Evolutionary conservation across 2,329 filamentous ascomycete species (phyloP).

Genomic region (Fusarium proliferatum): DNA sequence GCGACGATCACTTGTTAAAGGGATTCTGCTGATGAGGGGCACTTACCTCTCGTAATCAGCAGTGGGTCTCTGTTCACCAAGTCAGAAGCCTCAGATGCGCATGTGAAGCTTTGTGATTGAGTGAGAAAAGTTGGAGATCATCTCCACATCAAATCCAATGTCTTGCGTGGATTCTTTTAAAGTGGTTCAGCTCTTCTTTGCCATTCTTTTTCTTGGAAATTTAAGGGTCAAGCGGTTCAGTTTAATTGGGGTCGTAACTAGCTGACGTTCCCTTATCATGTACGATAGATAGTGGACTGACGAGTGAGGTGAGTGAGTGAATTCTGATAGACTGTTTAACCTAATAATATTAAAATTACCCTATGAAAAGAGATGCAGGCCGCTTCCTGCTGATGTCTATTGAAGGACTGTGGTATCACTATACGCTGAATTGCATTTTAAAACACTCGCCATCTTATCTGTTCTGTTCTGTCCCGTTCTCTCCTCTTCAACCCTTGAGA

Average conservation of each 20-base stretch:
- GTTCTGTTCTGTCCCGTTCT: background rate
- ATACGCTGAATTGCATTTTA: conserved; percentile 18
- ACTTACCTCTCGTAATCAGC: conserved; percentile 30
- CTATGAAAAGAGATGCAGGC: conserved; percentile 37
- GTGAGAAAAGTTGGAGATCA: conserved; percentile 29
- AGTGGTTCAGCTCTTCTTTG: conserved; percentile 31
- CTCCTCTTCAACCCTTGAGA: conserved; percentile 8
- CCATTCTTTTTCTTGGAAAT: conserved; percentile 12
- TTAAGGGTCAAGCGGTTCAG: conserved; percentile 1
- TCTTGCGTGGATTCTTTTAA: conserved; percentile 27
- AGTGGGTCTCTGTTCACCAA: conserved; percentile 24
- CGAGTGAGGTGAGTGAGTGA: background rate
- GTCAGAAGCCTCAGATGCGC: conserved; percentile 10
- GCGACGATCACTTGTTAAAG: conserved; percentile 18
- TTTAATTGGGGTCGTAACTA: background rate
- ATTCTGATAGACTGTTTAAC: background rate
- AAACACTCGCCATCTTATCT: background rate
- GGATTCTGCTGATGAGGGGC: conserved; percentile 24
- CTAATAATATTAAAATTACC: conserved; percentile 33
- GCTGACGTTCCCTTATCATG: background rate
- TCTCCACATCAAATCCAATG: conserved; percentile 25
- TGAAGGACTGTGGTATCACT: conserved; percentile 32
- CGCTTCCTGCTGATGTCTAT: conserved; percentile 39
- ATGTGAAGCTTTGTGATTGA: conserved; percentile 26
- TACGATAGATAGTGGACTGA: background rate